Evolutionary conservation across 2,329 filamentous ascomycete genomes (phyloP).

Genomic region (Fusarium sp.): DNA sequence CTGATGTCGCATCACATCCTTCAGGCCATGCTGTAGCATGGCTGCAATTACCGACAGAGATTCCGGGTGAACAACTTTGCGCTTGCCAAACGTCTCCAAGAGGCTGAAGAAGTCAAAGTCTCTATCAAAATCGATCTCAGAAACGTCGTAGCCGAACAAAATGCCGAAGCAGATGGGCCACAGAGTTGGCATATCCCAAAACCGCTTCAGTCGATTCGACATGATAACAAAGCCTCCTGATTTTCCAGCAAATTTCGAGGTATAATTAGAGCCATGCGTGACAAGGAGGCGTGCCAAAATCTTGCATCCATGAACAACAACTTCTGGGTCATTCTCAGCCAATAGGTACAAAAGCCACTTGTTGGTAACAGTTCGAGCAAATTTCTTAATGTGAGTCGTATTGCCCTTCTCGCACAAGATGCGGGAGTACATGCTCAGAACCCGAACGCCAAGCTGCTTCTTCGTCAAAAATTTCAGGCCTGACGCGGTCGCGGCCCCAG

Average conservation of each 20-base stretch:
- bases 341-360: slow-evolving; percentile 96
- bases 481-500: slow-evolving; percentile 44
- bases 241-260: slow-evolving; percentile 82
- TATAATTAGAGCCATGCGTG: slow-evolving; percentile 82
- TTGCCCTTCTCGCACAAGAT: slow-evolving; percentile 80
- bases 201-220: slow-evolving; percentile 80
- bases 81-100: slow-evolving; percentile 74
- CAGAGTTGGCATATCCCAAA: slow-evolving; percentile 85
- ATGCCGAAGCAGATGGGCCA: slow-evolving; percentile 92
- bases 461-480: slow-evolving; percentile 61
- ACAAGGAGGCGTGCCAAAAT: slow-evolving; percentile 86
- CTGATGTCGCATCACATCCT: slow-evolving; percentile 71
- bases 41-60: slow-evolving; percentile 80
- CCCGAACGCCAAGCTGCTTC: slow-evolving; percentile 75
- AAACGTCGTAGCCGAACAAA: slow-evolving; percentile 84
- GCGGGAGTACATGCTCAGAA: slow-evolving; percentile 80
- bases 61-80: slow-evolving; percentile 77
- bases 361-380: slow-evolving; percentile 93
- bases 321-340: slow-evolving; percentile 83
- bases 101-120: slow-evolving; percentile 79
- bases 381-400: slow-evolving; percentile 77
- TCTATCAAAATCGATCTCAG: slow-evolving; percentile 75
- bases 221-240: slow-evolving; percentile 89
- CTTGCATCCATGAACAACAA: slow-evolving; percentile 81
- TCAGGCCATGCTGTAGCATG: slow-evolving; percentile 88